Conservation (phyloP, 2,329 filamentous ascomycete species). For the Epicoccum nigrum region DNA sequence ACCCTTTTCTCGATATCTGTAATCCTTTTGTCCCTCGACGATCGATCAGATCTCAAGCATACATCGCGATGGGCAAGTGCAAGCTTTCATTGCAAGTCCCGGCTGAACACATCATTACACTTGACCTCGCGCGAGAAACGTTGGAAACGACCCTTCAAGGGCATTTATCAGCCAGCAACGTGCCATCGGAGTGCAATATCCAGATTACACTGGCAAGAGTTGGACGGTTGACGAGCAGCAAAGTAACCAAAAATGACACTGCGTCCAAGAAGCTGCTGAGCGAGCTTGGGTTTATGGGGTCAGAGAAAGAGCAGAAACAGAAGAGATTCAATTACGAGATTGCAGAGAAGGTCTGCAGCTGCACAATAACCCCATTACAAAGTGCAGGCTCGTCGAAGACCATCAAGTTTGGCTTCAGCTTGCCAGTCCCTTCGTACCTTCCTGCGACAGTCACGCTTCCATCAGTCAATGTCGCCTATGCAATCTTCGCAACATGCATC, state of each 20-base stretch:
- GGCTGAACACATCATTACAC: conserved; percentile 4
- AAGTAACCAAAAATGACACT: background rate
- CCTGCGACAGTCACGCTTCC: conserved; percentile 8
- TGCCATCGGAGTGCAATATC: conserved; percentile 5
- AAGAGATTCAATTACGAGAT: conserved; percentile 2
- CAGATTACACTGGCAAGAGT: conserved; percentile 11
- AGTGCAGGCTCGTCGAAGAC: background rate
- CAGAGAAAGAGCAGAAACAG: conserved; percentile 7
- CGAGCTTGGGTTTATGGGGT: conserved; percentile 10
- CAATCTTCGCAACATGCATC: conserved; percentile 7
- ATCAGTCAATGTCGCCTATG: conserved; percentile 6
- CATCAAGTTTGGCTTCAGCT: conserved; percentile 3
- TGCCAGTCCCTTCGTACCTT: conserved; percentile 6
- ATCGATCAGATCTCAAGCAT: background rate
- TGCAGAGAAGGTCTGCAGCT: conserved; percentile 9
- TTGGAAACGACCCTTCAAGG: background rate
- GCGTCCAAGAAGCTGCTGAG: conserved; percentile 4
- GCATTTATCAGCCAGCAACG: conserved; percentile 3
- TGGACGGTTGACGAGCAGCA: background rate
- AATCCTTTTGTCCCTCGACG: background rate
- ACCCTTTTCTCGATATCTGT: background rate
- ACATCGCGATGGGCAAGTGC: conserved; percentile 4
- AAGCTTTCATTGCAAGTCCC: conserved; percentile 8
- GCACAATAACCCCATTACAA: background rate
- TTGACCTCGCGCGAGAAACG: background rate